These are phyloP conservation scores for Didymella pinodella DNA, from an alignment of 2,329 filamentous ascomycete genomes.

Conservation along the genomic window DNA sequence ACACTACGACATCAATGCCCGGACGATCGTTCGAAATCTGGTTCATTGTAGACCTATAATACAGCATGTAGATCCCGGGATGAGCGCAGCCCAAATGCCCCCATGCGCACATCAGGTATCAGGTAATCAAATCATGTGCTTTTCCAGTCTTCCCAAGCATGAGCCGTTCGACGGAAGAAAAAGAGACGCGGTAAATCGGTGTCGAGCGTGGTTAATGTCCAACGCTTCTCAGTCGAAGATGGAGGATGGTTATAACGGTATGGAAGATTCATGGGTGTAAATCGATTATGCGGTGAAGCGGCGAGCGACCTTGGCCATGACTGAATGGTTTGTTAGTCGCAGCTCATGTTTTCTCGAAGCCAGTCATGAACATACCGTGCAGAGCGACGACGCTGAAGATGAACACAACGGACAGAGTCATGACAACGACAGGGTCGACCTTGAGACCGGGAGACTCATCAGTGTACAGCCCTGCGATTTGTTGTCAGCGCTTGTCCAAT, in stretches of 20 bases:
- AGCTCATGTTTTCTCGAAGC: background rate
- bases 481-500: slow-evolving; percentile 3
- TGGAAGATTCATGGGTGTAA: slow-evolving; percentile 11
- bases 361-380: slow-evolving; percentile 73
- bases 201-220: slow-evolving; percentile 7
- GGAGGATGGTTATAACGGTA: slow-evolving; percentile 21
- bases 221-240: slow-evolving; percentile 10
- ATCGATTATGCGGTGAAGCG: slow-evolving; percentile 71
- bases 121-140: slow-evolving; percentile 31
- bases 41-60: slow-evolving; percentile 45
- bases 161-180: slow-evolving; percentile 21
- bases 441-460: slow-evolving; percentile 97
- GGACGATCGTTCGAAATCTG: slow-evolving; percentile 20
- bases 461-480: slow-evolving; percentile 82
- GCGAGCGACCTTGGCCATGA: slow-evolving; percentile 94
- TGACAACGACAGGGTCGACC: slow-evolving; percentile 96
- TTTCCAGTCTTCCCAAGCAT: slow-evolving; percentile 35
- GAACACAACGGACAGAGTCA: slow-evolving; percentile 95
- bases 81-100: slow-evolving; percentile 25
- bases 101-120: slow-evolving; percentile 21
- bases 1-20: background rate
- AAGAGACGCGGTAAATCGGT: slow-evolving; percentile 17
- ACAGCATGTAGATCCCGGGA: slow-evolving; percentile 38
- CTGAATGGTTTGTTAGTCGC: slow-evolving; percentile 57
- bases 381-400: slow-evolving; percentile 98